Conservation (phyloP, 2,329 filamentous ascomycete species). For the Phaeosphaeriaceae sp. region DNA sequence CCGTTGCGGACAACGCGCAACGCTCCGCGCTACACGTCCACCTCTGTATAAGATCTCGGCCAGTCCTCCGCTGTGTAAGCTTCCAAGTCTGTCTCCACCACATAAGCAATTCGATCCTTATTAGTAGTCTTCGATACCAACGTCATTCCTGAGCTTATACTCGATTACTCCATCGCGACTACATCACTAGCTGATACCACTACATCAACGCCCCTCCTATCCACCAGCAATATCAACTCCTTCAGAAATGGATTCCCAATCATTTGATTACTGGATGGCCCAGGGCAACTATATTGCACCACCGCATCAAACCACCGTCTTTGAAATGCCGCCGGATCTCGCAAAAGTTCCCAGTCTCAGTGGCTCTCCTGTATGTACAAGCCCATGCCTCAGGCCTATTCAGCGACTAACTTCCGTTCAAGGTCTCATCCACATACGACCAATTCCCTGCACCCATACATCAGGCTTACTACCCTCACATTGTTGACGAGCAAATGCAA, state of each 20-base stretch:
- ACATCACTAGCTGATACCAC: not conserved
- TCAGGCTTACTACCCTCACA: conserved; percentile 42
- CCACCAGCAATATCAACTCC: conserved; percentile 1
- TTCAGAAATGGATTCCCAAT: conserved; percentile 43
- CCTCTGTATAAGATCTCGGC: conserved; percentile 44
- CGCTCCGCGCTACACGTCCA: conserved; percentile 12
- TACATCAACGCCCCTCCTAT: not conserved
- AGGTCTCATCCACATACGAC: conserved; percentile 48
- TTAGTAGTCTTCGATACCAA: conserved; percentile 3
- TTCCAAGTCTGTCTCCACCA: conserved; percentile 20
- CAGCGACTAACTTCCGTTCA: not conserved
- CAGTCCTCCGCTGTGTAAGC: conserved; percentile 40
- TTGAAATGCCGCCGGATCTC: conserved; percentile 43
- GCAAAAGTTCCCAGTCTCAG: conserved; percentile 48
- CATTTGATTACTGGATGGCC: conserved; percentile 47
- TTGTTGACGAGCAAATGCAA: conserved; percentile 40
- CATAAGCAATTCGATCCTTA: conserved; percentile 29
- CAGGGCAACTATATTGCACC: conserved; percentile 42
- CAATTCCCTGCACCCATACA: conserved; percentile 41
- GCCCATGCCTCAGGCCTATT: not conserved
- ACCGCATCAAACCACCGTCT: conserved; percentile 40
- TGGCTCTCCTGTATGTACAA: conserved; percentile 45
- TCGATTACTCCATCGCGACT: not conserved
- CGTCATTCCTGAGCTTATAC: not conserved
- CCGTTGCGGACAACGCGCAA: conserved; percentile 26